Base-by-base conservation (phyloP, 2,329 filamentous ascomycete species). In the Botrytis fabae region DNA sequence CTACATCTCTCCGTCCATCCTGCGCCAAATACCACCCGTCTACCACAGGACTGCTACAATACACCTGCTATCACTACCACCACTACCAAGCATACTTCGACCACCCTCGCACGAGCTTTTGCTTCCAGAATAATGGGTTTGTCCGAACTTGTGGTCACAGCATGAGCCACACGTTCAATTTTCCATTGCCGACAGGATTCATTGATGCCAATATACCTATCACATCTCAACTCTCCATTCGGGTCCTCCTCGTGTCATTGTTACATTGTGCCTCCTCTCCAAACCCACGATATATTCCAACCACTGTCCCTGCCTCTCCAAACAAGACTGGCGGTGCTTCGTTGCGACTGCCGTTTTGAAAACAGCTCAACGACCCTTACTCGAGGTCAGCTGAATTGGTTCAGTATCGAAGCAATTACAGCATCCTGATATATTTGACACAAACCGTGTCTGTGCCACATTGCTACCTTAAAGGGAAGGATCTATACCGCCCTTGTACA, bases 51-150 rank as follows among this genome's bases (percentile, higher is more conserved):
- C 25, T 35, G 35, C 35, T 5, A 6, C 35, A 35, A 35, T 1
- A 35, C 35, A 7, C 4, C 35, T 35, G 6, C 35, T 35, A 1
- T 35, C n/a, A n/a, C 25, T n/a, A n/a, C 25, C 2, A n/a, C 25
- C 1, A 51, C 48, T n/a, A n/a, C 74, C 70, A 73, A 77, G 74
- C 73, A 73, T 57, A 68, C 60, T 40, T 59, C 48, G 38, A 73
- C 74, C 65, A 69, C 65, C 74, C 70, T 76, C 75, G 75, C 75
- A 77, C 75, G 74, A 79, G 76, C 75, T 78, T 76, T 78, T 75
- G 74, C 75, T 79, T 78, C 78, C 77, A 80, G 78, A 78, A 78
- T 76, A 76, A 78, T 79, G 77, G 78, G 75, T 75, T 77, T 77
- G 74, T 74, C 72, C 75, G 74, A 77, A 76, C 73, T 76, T 74